Evolutionary conservation across 192 early-diverging fungal genomes (phyloP), one percentile per base, ranked within the genome.

Genomic region (Rhizophlyctis rosea): DNA sequence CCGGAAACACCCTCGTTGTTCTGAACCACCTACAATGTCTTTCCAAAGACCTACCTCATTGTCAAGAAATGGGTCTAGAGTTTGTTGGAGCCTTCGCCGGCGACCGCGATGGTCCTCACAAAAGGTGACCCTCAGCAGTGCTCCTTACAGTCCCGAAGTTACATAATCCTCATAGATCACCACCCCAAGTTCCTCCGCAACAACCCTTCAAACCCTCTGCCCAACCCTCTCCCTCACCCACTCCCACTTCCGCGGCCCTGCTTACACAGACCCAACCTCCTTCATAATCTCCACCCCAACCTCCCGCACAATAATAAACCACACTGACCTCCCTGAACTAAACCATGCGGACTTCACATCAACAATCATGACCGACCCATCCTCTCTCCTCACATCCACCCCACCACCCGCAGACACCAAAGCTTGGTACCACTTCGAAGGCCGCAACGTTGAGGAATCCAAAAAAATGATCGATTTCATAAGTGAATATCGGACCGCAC

Each of bases 231-330:
- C n/a, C n/a, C n/a, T n/a, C n/a, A n/a, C n/a, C n/a, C n/a, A n/a
- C n/a, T n/a, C n/a, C n/a, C n/a, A n/a, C n/a, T n/a, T n/a, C n/a
- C n/a, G n/a, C n/a, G n/a, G n/a, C 18, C 3, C 57, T 2, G 49
- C n/a, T 50, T 35, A 53, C 31, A 2, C 5, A 24, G 57, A 59
- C 44, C 57, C 32, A 16, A 49, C 57, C 36, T 59, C 57, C 1
- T 59, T 24, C 23, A 59, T 36, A 4, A 0, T 59, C 18, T 59
- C 57, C 36, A 59, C 57, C 3, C 57, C 54, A 9, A 18, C 57
- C 44, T 52, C 36, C n/a, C 57, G 57, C 3, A 59, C 57, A 2
- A 59, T 59, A n/a, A 59, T 59, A 18, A 52, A 18, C n/a, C 57
- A 59, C 57, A 59, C 35, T 52, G 36, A 36, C 24, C 21, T 36